Percentiles rank a stretch among this genome's conserved stretches.
phyloP scores from a whole-genome alignment of 164 flowering plant genomes.

The Houttuynia cordata region DNA sequence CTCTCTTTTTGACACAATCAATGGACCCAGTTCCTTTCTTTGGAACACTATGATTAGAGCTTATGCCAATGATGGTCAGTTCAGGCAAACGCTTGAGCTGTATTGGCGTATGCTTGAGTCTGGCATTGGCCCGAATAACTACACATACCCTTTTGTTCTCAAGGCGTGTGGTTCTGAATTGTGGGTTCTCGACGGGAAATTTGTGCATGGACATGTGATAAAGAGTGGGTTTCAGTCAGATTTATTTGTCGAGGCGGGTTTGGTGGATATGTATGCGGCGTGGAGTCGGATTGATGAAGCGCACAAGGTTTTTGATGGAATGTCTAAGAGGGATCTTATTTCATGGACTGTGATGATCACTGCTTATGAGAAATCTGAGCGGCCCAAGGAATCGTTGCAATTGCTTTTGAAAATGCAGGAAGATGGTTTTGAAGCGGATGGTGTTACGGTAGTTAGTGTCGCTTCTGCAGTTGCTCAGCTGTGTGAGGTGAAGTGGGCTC shows the following conservation, averaged over 20 bases:
- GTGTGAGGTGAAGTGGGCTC: constrained; percentile 19
- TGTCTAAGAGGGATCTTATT: constrained; percentile 27
- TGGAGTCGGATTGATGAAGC: constrained; percentile 20
- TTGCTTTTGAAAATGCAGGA: constrained; percentile 27
- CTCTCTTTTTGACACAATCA: constrained; percentile 18
- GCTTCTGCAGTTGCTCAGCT: constrained; percentile 36
- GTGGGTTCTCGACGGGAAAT: constrained; percentile 15
- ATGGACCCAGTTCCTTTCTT: constrained; percentile 22
- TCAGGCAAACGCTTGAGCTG: constrained; percentile 16
- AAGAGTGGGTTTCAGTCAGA: constrained; percentile 25
- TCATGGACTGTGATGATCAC: constrained; percentile 43
- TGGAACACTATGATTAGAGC: constrained; percentile 39
- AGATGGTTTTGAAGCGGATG: constrained; percentile 24
- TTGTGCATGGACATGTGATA: constrained; percentile 20
- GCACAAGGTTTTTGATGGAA: constrained; percentile 27
- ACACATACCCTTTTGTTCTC: constrained; percentile 33
- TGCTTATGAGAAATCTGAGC: constrained; percentile 27
- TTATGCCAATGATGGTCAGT: constrained; percentile 17
- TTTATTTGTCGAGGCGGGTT: constrained; percentile 28
- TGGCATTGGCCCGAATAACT: constrained; percentile 22
- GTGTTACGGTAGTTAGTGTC: constrained; percentile 21
- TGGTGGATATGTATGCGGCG: constrained; percentile 28
- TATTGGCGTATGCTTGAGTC: constrained; percentile 24
- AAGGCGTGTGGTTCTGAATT: constrained; percentile 24
- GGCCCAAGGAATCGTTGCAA: constrained; percentile 15